These are phyloP conservation scores for Heritiera littoralis DNA, from an alignment of 345 rosid genomes.

Conservation along the genomic window DNA sequence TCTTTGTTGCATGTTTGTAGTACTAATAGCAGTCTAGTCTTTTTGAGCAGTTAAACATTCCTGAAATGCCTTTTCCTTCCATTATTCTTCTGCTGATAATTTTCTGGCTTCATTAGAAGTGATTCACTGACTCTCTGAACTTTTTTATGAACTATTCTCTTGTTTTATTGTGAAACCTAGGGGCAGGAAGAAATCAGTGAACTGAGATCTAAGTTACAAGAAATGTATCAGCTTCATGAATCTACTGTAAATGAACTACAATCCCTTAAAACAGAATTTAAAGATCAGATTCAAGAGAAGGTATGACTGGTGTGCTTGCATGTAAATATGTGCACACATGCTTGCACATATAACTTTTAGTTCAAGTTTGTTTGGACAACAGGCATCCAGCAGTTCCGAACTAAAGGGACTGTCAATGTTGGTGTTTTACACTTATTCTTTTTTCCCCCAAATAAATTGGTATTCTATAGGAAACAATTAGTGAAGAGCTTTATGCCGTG, in stretches of 20 bases:
- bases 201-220: conserved; percentile 49
- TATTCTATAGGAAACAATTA: conserved; percentile 49
- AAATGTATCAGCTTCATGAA: conserved; percentile 50
- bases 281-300: conserved; percentile 58
- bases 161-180: conserved; percentile 38
- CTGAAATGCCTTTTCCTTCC: background rate
- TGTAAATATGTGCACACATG: background rate
- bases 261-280: conserved; percentile 53
- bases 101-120: background rate
- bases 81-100: background rate
- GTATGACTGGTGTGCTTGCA: conserved; percentile 33
- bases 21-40: background rate
- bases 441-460: background rate
- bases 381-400: background rate
- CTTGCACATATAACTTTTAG: background rate
- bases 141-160: background rate
- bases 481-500: conserved; percentile 55
- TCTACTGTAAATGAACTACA: conserved; percentile 51
- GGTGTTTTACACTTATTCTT: background rate
- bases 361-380: background rate
- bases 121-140: background rate
- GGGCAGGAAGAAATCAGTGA: conserved; percentile 51
- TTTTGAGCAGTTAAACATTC: background rate
- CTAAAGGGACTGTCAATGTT: background rate
- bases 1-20: background rate